A percentile compares a stretch with the other conserved stretches of the same genome.
phyloP scores from a whole-genome alignment of 225 moss, liverwort and hornwort species.

The Sphagnum contortum region DNA sequence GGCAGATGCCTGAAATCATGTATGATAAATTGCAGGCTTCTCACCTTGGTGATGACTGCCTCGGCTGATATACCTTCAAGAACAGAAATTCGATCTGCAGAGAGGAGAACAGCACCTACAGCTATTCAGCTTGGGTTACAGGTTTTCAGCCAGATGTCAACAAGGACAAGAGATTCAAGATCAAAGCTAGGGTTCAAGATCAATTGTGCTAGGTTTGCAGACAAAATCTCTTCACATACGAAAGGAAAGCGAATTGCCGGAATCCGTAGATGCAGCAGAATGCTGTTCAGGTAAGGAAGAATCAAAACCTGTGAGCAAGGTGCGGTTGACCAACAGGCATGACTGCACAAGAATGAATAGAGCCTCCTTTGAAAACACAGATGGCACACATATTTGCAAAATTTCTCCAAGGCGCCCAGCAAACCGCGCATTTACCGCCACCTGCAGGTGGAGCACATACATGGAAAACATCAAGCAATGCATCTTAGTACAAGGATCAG shows the following conservation, averaged over 20 bases:
- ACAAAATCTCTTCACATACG: background rate
- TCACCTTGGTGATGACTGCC: conserved; percentile 38
- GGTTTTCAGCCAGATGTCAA: too few relatives aligned
- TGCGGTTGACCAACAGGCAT: conserved; percentile 43
- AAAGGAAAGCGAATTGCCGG: too few relatives aligned
- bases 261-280: background rate
- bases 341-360: conserved; percentile 27
- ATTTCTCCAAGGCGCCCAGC: conserved; percentile 33
- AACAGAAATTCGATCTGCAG: conserved; percentile 25
- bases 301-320: conserved; percentile 28
- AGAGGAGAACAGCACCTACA: conserved; percentile 1
- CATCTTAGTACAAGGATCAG: background rate
- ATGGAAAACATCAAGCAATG: background rate
- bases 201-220: background rate
- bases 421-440: conserved; percentile 35
- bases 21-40: background rate
- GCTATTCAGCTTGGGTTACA: too few relatives aligned
- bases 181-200: background rate
- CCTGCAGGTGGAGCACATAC: background rate
- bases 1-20: background rate
- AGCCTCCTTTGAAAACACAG: conserved; percentile 31
- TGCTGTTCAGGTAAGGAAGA: background rate
- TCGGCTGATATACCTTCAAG: conserved; percentile 36
- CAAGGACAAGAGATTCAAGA: background rate
- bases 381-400: conserved; percentile 28